Evolutionary conservation across 2,329 filamentous ascomycete species (phyloP).

Genomic region (Dactylellina parvicollis): DNA sequence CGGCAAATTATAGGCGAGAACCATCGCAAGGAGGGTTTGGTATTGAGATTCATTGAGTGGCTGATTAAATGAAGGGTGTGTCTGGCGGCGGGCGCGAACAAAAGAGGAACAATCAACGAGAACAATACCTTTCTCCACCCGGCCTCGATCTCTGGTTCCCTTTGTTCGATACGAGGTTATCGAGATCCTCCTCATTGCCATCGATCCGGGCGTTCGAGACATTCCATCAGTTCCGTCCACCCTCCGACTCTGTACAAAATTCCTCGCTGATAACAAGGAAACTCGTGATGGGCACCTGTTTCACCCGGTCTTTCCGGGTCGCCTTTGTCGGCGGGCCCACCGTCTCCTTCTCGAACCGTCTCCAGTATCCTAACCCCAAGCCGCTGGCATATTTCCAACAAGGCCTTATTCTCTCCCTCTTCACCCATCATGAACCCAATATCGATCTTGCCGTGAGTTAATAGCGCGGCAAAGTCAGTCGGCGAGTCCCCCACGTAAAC

Average conservation of each 20-base stretch:
- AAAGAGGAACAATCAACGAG: too few species aligned
- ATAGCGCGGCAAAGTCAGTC: constrained; percentile 50
- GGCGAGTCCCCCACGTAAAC: constrained; percentile 47
- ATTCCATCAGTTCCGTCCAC: constrained; percentile 36
- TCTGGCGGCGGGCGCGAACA: too few species aligned
- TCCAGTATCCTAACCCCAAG: constrained; percentile 26
- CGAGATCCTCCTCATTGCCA: constrained; percentile 26
- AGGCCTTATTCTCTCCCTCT: constrained; percentile 26
- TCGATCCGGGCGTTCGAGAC: constrained; percentile 21
- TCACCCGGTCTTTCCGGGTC: constrained; percentile 34
- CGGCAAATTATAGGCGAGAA: constrained; percentile 35
- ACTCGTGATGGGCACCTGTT: constrained; percentile 3
- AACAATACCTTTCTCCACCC: too few species aligned
- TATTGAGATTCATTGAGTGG: constrained; percentile 21
- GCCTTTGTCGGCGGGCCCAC: constrained; percentile 15
- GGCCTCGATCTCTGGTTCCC: too few species aligned
- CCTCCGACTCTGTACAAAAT: constrained; percentile 22
- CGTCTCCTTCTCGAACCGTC: constrained; percentile 13
- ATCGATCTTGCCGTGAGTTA: constrained; percentile 28
- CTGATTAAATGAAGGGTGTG: constrained; percentile 10
- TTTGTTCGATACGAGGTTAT: too few species aligned
- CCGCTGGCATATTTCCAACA: constrained; percentile 38
- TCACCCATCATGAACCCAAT: constrained; percentile 42
- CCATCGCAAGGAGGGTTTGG: too few species aligned
- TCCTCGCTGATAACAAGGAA: not conserved